phyloP scores from a whole-genome alignment of 2,329 filamentous ascomycete genomes.

The Balansia obtecta region DNA sequence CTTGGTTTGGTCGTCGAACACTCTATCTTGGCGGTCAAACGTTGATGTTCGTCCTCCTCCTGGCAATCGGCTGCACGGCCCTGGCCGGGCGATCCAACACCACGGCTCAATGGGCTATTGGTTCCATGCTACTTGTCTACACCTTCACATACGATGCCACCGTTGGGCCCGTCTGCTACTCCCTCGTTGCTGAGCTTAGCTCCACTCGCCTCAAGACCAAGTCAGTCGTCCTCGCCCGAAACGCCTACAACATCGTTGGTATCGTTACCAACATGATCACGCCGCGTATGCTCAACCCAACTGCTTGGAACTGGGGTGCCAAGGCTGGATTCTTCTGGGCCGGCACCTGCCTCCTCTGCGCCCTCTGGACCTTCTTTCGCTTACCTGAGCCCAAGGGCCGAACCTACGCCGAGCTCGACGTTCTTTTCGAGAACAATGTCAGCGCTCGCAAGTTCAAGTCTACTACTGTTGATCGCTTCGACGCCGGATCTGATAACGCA shows the following conservation, averaged over 20 bases:
- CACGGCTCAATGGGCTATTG: constrained; percentile 34
- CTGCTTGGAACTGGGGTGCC: constrained; percentile 34
- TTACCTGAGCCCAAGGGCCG: constrained; percentile 42
- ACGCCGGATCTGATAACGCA: constrained; percentile 7
- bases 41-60: constrained; percentile 29
- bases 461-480: constrained; percentile 17
- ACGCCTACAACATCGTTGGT: constrained; percentile 34
- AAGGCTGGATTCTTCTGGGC: constrained; percentile 35
- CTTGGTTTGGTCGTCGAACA: constrained; percentile 30
- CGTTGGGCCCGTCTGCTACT: constrained; percentile 58
- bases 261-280: constrained; percentile 34
- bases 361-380: constrained; percentile 38
- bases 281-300: constrained; percentile 34
- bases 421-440: constrained; percentile 35
- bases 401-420: constrained; percentile 42
- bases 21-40: constrained; percentile 35
- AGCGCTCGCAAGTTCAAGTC: constrained; percentile 28
- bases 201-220: constrained; percentile 34
- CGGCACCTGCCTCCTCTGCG: constrained; percentile 29
- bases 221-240: constrained; percentile 32
- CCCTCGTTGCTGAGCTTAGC: constrained; percentile 50
- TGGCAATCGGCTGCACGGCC: constrained; percentile 42
- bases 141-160: constrained; percentile 29
- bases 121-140: constrained; percentile 31
- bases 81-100: constrained; percentile 31